Conservation (phyloP, 305 asterid genomes). For the Fraxinus dipetala region DNA sequence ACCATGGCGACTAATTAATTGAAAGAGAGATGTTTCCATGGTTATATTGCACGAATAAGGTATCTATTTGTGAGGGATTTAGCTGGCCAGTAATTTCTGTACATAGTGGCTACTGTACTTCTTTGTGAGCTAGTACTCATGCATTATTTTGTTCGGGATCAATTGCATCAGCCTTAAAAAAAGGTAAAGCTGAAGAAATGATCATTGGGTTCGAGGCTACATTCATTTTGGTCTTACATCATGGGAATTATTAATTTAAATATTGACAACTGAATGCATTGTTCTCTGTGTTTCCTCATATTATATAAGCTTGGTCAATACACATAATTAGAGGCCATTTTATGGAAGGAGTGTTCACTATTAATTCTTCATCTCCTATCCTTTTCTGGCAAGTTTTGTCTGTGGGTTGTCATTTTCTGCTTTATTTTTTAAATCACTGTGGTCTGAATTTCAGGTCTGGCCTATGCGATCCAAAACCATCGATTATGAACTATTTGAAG, state of each 20-base stretch:
- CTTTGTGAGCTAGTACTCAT: not conserved
- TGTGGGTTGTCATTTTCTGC: not conserved
- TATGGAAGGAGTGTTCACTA: not conserved
- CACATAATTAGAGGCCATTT: not conserved
- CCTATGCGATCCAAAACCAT: slow-evolving; percentile 65
- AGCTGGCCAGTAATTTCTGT: not conserved
- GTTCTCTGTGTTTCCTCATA: not conserved
- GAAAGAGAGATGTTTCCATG: not conserved
- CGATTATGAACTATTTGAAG: slow-evolving; percentile 52
- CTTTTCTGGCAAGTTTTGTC: not conserved
- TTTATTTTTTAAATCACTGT: not conserved
- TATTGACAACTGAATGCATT: not conserved
- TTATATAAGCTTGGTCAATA: no score
- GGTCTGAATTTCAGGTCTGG: slow-evolving; percentile 50
- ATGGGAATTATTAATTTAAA: not conserved
- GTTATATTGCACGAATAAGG: not conserved
- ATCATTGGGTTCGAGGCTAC: not conserved
- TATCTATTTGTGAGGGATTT: not conserved
- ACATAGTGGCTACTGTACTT: not conserved
- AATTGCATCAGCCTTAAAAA: not conserved
- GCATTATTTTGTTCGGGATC: not conserved
- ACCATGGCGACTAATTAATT: not conserved
- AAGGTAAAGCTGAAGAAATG: not conserved
- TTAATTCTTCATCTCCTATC: not conserved
- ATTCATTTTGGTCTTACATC: no score